A percentile compares a stretch with the other conserved stretches of the same genome.
Evolutionary conservation across 129 eudicot species (phyloP).

Genomic region (Flaveria robusta): DNA sequence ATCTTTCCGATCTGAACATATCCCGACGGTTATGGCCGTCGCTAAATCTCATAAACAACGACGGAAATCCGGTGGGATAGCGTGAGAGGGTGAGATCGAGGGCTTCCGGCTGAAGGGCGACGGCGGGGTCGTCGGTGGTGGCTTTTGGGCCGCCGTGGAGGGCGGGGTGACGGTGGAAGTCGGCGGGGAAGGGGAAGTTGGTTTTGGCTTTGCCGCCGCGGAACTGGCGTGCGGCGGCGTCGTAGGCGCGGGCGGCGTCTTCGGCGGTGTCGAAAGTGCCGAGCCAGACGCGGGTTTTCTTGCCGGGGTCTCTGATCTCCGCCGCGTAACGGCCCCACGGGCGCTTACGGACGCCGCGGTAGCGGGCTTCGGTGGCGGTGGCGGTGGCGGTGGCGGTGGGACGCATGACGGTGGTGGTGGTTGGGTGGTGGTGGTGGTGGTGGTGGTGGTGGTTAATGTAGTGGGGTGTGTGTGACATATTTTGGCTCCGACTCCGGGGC

Average conservation of each 20-base stretch:
- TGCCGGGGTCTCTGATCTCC: slow-evolving; percentile 40
- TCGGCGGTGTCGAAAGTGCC: slow-evolving; percentile 52
- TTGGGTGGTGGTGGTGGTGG: neutral
- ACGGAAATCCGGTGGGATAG: slow-evolving; percentile 19
- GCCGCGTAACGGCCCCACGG: slow-evolving; percentile 42
- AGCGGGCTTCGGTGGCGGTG: slow-evolving; percentile 24
- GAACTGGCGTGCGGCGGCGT: slow-evolving; percentile 56
- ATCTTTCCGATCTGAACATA: slow-evolving; percentile 32
- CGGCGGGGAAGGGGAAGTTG: slow-evolving; percentile 34
- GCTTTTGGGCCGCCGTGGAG: no score
- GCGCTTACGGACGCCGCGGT: slow-evolving; percentile 36
- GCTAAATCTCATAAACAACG: slow-evolving; percentile 9
- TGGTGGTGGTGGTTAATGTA: neutral
- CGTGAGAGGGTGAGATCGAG: slow-evolving; percentile 47
- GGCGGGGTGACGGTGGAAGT: neutral
- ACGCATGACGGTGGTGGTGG: slow-evolving; percentile 9
- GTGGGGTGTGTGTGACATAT: slow-evolving; percentile 29
- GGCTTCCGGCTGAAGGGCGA: slow-evolving; percentile 39
- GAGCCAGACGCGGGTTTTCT: slow-evolving; percentile 39
- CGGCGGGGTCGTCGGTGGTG: slow-evolving; percentile 9
- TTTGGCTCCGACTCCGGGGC: slow-evolving; percentile 40
- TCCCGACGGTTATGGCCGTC: slow-evolving; percentile 26
- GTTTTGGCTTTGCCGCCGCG: slow-evolving; percentile 60
- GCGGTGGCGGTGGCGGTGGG: slow-evolving; percentile 15
- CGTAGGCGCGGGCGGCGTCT: slow-evolving; percentile 49